Percentiles rank a stretch among this genome's conserved stretches.
phyloP scores from a whole-genome alignment of 768 basidiomycete species.

The Mycena indigotica region DNA sequence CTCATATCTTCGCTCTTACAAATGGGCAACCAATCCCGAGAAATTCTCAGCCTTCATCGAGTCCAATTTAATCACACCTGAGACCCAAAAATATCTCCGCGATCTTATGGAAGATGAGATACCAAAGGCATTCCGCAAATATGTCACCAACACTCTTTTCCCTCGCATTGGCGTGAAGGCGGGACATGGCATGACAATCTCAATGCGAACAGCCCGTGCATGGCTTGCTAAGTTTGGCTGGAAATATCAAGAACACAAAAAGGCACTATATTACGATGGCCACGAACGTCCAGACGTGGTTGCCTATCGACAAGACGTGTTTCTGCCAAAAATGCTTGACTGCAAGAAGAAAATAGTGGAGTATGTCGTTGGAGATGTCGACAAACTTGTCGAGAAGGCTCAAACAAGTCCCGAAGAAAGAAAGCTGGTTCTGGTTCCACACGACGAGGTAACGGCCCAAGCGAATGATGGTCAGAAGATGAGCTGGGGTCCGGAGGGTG shows the following conservation, averaged over 20 bases:
- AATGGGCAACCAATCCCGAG: conserved; percentile 38
- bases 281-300: conserved; percentile 22
- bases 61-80: conserved; percentile 28
- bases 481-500: conserved; percentile 37
- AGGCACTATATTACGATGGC: conserved; percentile 20
- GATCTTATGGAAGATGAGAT: conserved; percentile 35
- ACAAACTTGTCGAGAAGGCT: not conserved
- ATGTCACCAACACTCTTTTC: conserved; percentile 37
- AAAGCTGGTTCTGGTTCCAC: not conserved
- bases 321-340: conserved; percentile 12
- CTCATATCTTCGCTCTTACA: conserved; percentile 34
- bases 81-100: conserved; percentile 31
- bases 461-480: conserved; percentile 21
- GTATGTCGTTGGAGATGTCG: conserved; percentile 1
- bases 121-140: conserved; percentile 34
- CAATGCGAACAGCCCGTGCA: conserved; percentile 33
- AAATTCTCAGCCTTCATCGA: conserved; percentile 33
- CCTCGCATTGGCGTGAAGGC: conserved; percentile 32
- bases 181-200: conserved; percentile 33
- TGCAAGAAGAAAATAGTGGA: not conserved
- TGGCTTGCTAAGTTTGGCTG: conserved; percentile 35
- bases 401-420: conserved; percentile 9
- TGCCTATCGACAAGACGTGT: not conserved
- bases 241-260: conserved; percentile 23
- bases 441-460: conserved; percentile 10